Base-by-base conservation (phyloP, 1,284 basidiomycete species). In the Boletellus sp. region DNA sequence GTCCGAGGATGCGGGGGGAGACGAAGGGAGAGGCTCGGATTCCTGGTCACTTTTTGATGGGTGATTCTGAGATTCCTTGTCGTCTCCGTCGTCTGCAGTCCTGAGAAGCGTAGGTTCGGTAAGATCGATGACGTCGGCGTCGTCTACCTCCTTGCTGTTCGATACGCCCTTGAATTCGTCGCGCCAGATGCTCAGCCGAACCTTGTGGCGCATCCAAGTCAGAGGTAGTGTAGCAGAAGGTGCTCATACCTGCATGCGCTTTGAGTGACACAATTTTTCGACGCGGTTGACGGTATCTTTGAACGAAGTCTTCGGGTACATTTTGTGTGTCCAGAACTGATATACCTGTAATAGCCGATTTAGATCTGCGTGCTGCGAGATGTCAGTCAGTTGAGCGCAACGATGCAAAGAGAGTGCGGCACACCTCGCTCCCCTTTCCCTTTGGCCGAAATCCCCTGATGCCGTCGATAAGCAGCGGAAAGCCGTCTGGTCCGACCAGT, bases 381-480 rank as follows among this genome's bases (percentile, higher is more conserved):
- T 19, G 27, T 6, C 26, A 8, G 36, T 49, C 41, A 54, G 23
- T 8, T 23, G 32, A 22, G 41, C 36, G 43, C 16, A 39, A 22
- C 27, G 14, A 5, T n/a, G 13, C 27, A 36, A 17, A 21, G 9
- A 26, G 17, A 26, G 17, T 50, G 32, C 0, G 37, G 14, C 74
- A 38, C 56, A 91, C 92, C 76, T 97, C 94, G 55, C 91, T 80
- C 0, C 93, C 93, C 64, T 95, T 95, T 4, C 92, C 93, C 53
- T 80, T 86, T 17, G 82, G 73, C 56, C 78, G 85, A 67, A 93
- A 90, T 43, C 78, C 70, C 67, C 87, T 87, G 14, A 84, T 77
- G 44, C 84, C 76, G 45, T 82, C 73, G 36, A 91, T 76, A 22
- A 97, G 73, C 36, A 79, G 76, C 1, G 87, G 88, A 53, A 97